Base-by-base conservation (phyloP, 495 filamentous ascomycete genomes). In the Pseudoneurospora amorphoporcata region DNA sequence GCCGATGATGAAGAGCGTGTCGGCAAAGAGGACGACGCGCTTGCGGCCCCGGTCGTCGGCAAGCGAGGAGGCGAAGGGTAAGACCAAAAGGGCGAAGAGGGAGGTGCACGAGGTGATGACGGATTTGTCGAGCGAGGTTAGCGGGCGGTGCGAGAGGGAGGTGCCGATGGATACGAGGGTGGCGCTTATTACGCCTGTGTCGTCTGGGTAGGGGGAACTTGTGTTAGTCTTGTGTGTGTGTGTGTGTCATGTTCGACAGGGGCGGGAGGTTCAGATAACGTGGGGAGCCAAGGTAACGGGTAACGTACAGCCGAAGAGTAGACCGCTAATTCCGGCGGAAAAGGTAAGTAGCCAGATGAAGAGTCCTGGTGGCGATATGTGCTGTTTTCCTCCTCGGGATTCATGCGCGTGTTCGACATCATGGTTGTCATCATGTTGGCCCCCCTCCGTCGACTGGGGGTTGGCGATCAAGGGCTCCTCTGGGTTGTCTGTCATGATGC, bases 171-270 rank as follows among this genome's bases (percentile, higher is more conserved):
- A 92, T 43, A 97, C 90, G 39, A 97, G 85, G 0, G 93, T 95
- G 1, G 93, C 90, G 32, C 92, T 95, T 53, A 98, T 95, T 16
- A 97, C 94, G 53, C 94, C 94, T 23, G 94, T 98, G 77, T 90
- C 88, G 74, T 90, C 93, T 95, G 74, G 65, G 35, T 73, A 38
- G 72, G 58, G 68, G 39, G 73, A 41, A 74, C 45, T 47, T 68
- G 79, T 72, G 76, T 81, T 75, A 73, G 73, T 45, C 70, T 72
- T 12, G 39, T 40, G 39, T 23, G 69, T 32, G 32, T 61, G 2
- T 35, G 19, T 53, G 53, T 35, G 12, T 8, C 3, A 35, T 61
- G 37, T 47, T 16, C 32, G 45, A 65, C 42, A 65, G 41, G 1
- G 8, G 9, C 40, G 72, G 39, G 37, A 23, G 23, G 23, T 23